Evolutionary conservation across 1,139 yeast genomes (phyloP).

Genomic region (Suhomyces terraborum): DNA sequence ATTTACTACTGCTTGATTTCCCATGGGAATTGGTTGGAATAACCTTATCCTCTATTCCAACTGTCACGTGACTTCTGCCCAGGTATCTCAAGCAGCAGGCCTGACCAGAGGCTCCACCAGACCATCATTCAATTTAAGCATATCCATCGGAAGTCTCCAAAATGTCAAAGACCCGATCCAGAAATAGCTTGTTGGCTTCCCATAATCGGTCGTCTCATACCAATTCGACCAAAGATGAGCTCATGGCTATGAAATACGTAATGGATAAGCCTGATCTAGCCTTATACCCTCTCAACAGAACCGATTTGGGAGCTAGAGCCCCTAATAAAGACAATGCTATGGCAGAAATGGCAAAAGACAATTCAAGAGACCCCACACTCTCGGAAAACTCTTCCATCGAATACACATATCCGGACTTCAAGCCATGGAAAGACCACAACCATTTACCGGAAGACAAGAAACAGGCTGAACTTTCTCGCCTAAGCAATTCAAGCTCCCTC

Average conservation of each 20-base stretch:
- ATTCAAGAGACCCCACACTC: background rate
- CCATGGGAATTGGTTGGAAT: too few relatives aligned
- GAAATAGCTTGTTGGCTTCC: constrained; percentile 39
- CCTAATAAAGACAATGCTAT: background rate
- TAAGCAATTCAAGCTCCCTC: constrained; percentile 36
- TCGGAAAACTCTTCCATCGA: background rate
- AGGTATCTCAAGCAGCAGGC: too few relatives aligned
- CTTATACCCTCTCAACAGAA: constrained; percentile 37
- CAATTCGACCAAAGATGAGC: constrained; percentile 36
- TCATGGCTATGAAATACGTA: constrained; percentile 37
- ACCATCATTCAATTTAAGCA: constrained; percentile 1
- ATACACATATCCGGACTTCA: constrained; percentile 68
- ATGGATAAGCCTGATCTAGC: constrained; percentile 40
- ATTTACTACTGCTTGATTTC: too few relatives aligned
- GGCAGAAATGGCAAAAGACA: background rate
- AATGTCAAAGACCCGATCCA: constrained; percentile 41
- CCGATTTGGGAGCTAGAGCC: background rate
- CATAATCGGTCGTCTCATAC: constrained; percentile 30
- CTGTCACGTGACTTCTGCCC: too few relatives aligned
- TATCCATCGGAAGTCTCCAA: background rate
- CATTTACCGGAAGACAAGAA: constrained; percentile 45
- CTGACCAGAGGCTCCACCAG: background rate
- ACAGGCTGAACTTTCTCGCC: constrained; percentile 28
- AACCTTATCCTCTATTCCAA: too few relatives aligned
- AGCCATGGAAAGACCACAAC: constrained; percentile 71